Base-by-base conservation (phyloP, 2,329 filamentous ascomycete genomes). In the Microdochium bolleyi region DNA sequence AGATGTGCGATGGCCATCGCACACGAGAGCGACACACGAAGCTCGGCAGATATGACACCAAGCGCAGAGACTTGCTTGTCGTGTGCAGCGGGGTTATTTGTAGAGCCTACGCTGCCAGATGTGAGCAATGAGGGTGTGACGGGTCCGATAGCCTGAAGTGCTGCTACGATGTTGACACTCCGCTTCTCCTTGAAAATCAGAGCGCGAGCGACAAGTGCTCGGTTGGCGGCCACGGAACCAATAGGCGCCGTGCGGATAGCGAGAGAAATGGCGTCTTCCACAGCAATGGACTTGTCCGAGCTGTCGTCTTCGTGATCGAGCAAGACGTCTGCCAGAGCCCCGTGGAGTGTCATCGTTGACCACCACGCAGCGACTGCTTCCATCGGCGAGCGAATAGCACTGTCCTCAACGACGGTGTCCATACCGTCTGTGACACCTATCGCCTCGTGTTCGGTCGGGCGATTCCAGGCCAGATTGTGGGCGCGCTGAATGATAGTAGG, bases 331-430 rank as follows among this genome's bases (percentile, higher is more conserved):
- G 83, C 74, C 25, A 96, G 77, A 2, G 83, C 84, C 53, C 80
- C 78, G 61, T 91, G 88, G 37, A 96, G 72, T 13, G 82, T 76
- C 52, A 86, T 77, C 57, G 83, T 89, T 0, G 92, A 95, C 74
- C 85, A 94, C 92, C 92, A 96, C 2, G 92, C 89, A 7, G 92
- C 89, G 51, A 96, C 82, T 13, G 90, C 91, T 67, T 96, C 92
- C 58, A 96, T 80, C 0, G 92, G 89, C 19, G 89, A 94, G 51
- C 88, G 83, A 55, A 96, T 88, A 2, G 90, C 86, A 51, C 83
- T 82, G 62, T 96, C 92, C 54, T 94, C 88, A 2, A 94, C 88
- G 1, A 96, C 89, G 5, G 82, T 78, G 64, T 95, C 88, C 77
- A 95, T 87, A 49, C 88, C 83, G 51, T 86, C 83, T 57, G 89